Evolutionary conservation across 164 flowering plant genomes (phyloP), one percentile per base, ranked within the genome.

Genomic region (Litsea cubeba): DNA sequence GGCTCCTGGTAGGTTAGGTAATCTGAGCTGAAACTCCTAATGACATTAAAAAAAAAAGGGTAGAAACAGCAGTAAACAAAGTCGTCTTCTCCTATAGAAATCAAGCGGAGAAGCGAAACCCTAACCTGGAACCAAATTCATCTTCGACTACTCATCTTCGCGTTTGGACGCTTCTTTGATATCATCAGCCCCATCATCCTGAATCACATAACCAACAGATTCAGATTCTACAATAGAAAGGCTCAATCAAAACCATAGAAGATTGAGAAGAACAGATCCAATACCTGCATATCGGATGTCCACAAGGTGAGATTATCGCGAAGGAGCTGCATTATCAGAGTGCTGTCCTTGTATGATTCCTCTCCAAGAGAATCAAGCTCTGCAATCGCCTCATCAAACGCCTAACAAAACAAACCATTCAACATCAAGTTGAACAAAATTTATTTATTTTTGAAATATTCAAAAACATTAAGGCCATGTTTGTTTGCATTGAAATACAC

Each of bases 211-310:
- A 62, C 24, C 12, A 28, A 28, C 60, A 65, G 60, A 50, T 35
- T 72, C 26, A 64, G 69, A 7, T 50, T 71, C 35, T 5, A 30
- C 35, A 49, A 70, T 63, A 3, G 64, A 24, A 49, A 22, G 7
- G 60, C 17, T 54, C 20, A 23, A 65, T 46, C 26, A 50, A 12
- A 40, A 40, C 46, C 11, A 35, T 5, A 12, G 3, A 49, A 10
- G 32, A 18, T 15, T 32, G 15, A 72, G 17, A 18, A 79, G 17
- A 70, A 54, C n/a, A 49, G 54, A 72, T 35, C 8, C 77, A 65
- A 72, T 15, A 89, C 95, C 95, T 92, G 97, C 91, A 89, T 88
- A 75, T 92, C 95, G 2, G 93, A 90, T 46, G 97, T 92, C 97
- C 95, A 92, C 68, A 89, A 79, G 23, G 97, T 92, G 76, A 92